Percentiles rank a stretch among this genome's conserved stretches.
Evolutionary conservation across 495 filamentous ascomycete genomes (phyloP).

Genomic region (Pseudevernia furfuracea): DNA sequence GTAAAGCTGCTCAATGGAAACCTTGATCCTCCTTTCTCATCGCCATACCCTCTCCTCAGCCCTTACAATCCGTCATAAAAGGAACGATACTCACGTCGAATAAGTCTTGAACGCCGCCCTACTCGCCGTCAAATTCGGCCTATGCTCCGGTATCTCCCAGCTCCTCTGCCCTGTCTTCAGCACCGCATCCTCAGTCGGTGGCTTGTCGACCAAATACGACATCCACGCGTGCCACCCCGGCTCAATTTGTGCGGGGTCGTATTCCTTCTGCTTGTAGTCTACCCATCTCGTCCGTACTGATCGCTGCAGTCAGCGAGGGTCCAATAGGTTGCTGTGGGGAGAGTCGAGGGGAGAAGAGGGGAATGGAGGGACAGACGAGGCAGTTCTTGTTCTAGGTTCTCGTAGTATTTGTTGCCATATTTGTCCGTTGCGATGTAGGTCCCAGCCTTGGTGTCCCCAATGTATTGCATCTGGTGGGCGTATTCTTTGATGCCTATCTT

Average conservation of each 20-base stretch:
- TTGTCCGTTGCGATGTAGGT: slow-evolving; percentile 76
- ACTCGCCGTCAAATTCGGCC: slow-evolving; percentile 63
- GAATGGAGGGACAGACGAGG: slow-evolving; percentile 56
- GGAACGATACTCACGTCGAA: slow-evolving; percentile 56
- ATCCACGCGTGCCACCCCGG: slow-evolving; percentile 99
- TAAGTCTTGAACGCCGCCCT: slow-evolving; percentile 85
- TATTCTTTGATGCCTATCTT: slow-evolving; percentile 85
- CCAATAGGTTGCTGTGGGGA: background rate
- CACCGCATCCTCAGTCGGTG: slow-evolving; percentile 68
- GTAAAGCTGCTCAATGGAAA: background rate
- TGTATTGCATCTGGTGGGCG: slow-evolving; percentile 73
- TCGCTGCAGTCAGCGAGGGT: slow-evolving; percentile 24
- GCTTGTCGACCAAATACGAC: slow-evolving; percentile 82
- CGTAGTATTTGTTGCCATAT: slow-evolving; percentile 95
- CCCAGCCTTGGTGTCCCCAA: slow-evolving; percentile 93
- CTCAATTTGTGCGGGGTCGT: slow-evolving; percentile 79
- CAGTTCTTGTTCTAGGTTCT: slow-evolving; percentile 86
- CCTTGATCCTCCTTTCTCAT: background rate
- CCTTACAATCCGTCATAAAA: background rate
- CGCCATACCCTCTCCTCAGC: background rate
- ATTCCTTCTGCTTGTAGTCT: slow-evolving; percentile 85
- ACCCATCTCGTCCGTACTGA: slow-evolving; percentile 96
- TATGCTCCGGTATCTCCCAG: slow-evolving; percentile 72
- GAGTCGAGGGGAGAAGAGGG: background rate
- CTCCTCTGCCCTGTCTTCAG: slow-evolving; percentile 53